phyloP scores from a whole-genome alignment of 2,329 filamentous ascomycete genomes.

The Coniosporium tulheliwenetii region DNA sequence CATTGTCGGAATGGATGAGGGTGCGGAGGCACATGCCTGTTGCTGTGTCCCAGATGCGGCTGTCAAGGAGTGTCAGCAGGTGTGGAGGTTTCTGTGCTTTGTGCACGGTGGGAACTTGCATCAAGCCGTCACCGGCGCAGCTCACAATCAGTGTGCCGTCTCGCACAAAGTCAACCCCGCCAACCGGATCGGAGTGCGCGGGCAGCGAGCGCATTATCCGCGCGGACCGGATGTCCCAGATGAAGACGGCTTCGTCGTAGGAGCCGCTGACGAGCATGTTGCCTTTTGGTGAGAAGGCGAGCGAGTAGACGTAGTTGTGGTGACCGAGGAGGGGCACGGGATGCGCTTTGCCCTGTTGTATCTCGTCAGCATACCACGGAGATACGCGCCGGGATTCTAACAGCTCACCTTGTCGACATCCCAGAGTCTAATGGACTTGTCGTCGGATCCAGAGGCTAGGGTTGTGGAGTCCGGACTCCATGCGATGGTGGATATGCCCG shows the following conservation, averaged over 20 bases:
- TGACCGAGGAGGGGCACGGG: slow-evolving; percentile 60
- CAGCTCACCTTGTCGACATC: slow-evolving; percentile 41
- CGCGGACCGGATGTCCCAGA: slow-evolving; percentile 89
- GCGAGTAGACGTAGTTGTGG: slow-evolving; percentile 87
- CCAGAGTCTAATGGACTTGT: slow-evolving; percentile 93
- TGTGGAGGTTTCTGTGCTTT: background rate
- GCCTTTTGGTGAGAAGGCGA: slow-evolving; percentile 94
- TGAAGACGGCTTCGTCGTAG: slow-evolving; percentile 91
- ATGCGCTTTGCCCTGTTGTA: slow-evolving; percentile 34
- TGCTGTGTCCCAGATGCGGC: slow-evolving; percentile 85
- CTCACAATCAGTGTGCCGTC: slow-evolving; percentile 88
- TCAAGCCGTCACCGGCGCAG: slow-evolving; percentile 80
- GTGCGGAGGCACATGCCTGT: slow-evolving; percentile 93
- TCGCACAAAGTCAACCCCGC: slow-evolving; percentile 79
- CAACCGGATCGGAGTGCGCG: slow-evolving; percentile 88
- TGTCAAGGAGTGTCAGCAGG: slow-evolving; percentile 13
- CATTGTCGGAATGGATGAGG: slow-evolving; percentile 91
- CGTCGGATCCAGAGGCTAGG: slow-evolving; percentile 82
- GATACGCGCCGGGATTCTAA: background rate
- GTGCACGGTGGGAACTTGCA: slow-evolving; percentile 33
- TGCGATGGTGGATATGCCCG: slow-evolving; percentile 81
- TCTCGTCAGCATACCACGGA: background rate
- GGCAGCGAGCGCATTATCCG: slow-evolving; percentile 79
- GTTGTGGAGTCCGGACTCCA: slow-evolving; percentile 85
- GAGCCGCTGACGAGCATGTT: slow-evolving; percentile 93